Evolutionary conservation across 306 rosid species (phyloP).

Genomic region (Rosa chinensis): DNA sequence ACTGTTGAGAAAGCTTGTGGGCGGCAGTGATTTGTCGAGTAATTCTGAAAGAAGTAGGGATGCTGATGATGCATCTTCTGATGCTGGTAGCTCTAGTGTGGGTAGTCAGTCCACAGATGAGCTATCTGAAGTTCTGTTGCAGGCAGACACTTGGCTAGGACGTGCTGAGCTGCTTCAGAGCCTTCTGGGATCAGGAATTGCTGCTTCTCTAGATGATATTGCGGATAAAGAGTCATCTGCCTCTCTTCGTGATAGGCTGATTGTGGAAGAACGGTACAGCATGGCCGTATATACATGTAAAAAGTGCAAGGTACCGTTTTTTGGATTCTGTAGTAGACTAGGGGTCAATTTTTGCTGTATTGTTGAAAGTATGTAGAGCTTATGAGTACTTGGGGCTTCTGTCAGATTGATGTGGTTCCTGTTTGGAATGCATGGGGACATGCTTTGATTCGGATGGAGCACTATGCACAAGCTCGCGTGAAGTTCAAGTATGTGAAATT

Average conservation of each 20-base stretch:
- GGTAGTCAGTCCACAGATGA: conserved; percentile 92
- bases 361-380: conserved; percentile 29
- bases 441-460: conserved; percentile 97
- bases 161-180: conserved; percentile 98
- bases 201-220: conserved; percentile 92
- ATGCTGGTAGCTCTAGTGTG: conserved; percentile 95
- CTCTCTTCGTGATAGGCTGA: conserved; percentile 88
- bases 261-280: conserved; percentile 84
- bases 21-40: conserved; percentile 59
- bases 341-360: conserved; percentile 20
- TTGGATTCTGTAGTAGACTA: conserved; percentile 15
- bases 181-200: conserved; percentile 95
- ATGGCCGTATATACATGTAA: conserved; percentile 97
- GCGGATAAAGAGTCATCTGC: conserved; percentile 93
- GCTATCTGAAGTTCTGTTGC: conserved; percentile 75
- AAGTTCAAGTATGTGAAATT: conserved; percentile 75
- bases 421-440: conserved; percentile 99
- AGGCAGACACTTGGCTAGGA: conserved; percentile 78
- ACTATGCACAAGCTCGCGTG: conserved; percentile 94
- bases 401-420: conserved; percentile 93
- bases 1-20: conserved; percentile 79
- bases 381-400: conserved; percentile 29
- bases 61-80: conserved; percentile 84
- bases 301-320: conserved; percentile 85
- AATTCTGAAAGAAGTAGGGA: conserved; percentile 83